These are phyloP conservation scores for Albugo candida DNA, from an alignment of 352 stramenopile genomes.

Conservation along the genomic window DNA sequence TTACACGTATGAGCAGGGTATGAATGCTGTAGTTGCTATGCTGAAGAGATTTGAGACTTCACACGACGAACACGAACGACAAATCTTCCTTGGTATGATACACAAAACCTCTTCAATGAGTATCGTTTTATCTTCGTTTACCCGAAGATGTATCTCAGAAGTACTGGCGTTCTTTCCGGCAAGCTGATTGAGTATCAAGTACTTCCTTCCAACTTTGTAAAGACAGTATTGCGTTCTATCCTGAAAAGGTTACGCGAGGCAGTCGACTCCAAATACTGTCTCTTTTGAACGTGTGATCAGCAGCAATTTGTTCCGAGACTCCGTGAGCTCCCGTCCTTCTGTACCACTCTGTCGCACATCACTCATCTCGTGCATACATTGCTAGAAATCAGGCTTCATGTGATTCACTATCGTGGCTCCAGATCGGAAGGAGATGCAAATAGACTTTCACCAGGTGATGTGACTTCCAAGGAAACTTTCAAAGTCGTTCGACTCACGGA, in stretches of 20 bases:
- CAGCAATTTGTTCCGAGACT: slow-evolving; percentile 95
- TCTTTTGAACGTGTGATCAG: slow-evolving; percentile 95
- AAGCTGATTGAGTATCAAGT: slow-evolving; percentile 97
- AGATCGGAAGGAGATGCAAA: slow-evolving; percentile 14
- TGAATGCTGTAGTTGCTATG: slow-evolving; percentile 95
- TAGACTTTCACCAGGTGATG: not conserved
- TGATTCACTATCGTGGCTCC: slow-evolving; percentile 29
- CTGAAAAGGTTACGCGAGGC: slow-evolving; percentile 92
- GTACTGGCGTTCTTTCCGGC: slow-evolving; percentile 96
- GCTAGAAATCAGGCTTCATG: slow-evolving; percentile 77
- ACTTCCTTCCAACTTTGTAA: slow-evolving; percentile 93
- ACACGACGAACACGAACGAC: slow-evolving; percentile 87
- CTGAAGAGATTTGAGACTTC: slow-evolving; percentile 96
- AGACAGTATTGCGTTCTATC: slow-evolving; percentile 93
- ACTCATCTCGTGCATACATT: slow-evolving; percentile 90
- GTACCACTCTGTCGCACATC: slow-evolving; percentile 95
- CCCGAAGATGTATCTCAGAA: slow-evolving; percentile 96
- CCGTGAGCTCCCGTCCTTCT: slow-evolving; percentile 94
- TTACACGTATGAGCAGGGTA: slow-evolving; percentile 96
- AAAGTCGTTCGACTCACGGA: slow-evolving; percentile 5
- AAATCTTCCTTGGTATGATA: slow-evolving; percentile 99
- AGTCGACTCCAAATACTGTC: slow-evolving; percentile 95
- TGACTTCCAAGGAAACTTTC: not conserved
- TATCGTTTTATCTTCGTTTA: slow-evolving; percentile 99
- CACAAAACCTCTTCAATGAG: slow-evolving; percentile 99